Percentiles rank a stretch among this genome's conserved stretches.
phyloP scores from a whole-genome alignment of 495 filamentous ascomycete genomes.

The Alectoria sarmentosa region DNA sequence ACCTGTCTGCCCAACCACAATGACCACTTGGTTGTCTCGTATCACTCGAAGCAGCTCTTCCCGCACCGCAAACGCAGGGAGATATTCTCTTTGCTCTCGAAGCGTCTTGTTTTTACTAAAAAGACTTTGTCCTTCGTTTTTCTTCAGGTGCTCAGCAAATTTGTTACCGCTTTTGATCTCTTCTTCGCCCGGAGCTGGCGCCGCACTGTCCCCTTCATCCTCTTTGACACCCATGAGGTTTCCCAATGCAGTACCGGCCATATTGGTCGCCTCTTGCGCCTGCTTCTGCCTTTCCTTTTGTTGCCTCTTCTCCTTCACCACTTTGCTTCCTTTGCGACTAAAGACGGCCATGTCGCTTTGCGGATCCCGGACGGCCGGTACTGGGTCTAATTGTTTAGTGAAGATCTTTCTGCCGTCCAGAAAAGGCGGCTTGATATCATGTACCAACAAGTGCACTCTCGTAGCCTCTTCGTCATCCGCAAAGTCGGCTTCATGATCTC shows the following conservation, averaged over 20 bases:
- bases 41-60: conserved; percentile 94
- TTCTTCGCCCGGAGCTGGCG: conserved; percentile 67
- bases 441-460: conserved; percentile 83
- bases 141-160: conserved; percentile 86
- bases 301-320: conserved; percentile 84
- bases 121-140: conserved; percentile 77
- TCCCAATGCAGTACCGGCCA: conserved; percentile 85
- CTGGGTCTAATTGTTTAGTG: conserved; percentile 93
- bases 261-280: conserved; percentile 89
- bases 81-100: conserved; percentile 84
- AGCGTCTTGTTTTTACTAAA: conserved; percentile 92
- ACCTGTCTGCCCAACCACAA: conserved; percentile 94
- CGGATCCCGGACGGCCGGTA: conserved; percentile 85
- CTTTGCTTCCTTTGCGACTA: conserved; percentile 87
- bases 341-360: conserved; percentile 99
- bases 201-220: conserved; percentile 85
- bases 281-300: conserved; percentile 92
- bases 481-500: conserved; percentile 73
- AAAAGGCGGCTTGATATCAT: conserved; percentile 92
- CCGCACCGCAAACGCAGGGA: conserved; percentile 94
- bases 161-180: conserved; percentile 64
- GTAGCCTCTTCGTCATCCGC: conserved; percentile 91
- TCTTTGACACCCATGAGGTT: conserved; percentile 94
- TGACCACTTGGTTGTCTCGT: conserved; percentile 92
- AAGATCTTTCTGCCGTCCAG: conserved; percentile 92